Percentiles rank a stretch among this genome's conserved stretches.
Conservation (phyloP, 1,284 basidiomycete species). For the Puccinia triticina region DNA sequence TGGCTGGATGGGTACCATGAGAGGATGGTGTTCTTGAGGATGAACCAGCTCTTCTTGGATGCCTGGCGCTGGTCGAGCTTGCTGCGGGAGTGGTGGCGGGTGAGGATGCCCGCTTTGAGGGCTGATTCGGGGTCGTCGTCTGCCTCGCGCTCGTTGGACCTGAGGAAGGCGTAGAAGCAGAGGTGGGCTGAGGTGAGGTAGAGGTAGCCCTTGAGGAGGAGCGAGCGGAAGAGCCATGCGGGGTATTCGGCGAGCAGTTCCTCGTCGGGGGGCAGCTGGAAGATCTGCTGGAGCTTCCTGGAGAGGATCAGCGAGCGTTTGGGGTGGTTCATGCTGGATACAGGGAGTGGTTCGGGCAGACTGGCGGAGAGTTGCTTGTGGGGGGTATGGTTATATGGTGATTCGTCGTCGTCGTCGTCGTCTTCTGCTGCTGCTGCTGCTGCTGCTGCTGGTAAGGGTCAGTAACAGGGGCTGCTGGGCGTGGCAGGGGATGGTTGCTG, state of each 20-base stretch:
- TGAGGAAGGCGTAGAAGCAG: constrained; percentile 93
- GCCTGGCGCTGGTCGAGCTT: constrained; percentile 72
- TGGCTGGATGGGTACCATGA: constrained; percentile 79
- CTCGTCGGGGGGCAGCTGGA: constrained; percentile 42
- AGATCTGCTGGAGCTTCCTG: constrained; percentile 15
- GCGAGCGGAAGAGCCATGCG: constrained; percentile 58
- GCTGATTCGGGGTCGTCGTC: constrained; percentile 73
- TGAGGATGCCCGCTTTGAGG: constrained; percentile 79
- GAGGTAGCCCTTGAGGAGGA: constrained; percentile 88
- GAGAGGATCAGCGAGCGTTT: not conserved
- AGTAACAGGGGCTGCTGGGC: too few species aligned
- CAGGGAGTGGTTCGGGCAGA: too few species aligned
- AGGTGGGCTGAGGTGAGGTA: constrained; percentile 88
- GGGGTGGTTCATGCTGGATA: not conserved
- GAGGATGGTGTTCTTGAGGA: constrained; percentile 86
- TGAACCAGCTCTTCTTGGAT: constrained; percentile 90
- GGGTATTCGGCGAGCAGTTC: constrained; percentile 55
- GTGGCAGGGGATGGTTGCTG: too few species aligned
- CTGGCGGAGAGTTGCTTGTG: too few species aligned
- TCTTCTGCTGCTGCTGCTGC: too few species aligned
- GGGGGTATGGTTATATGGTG: too few species aligned
- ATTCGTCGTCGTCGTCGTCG: too few species aligned
- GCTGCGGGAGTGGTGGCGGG: constrained; percentile 69
- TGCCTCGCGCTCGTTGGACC: not conserved
- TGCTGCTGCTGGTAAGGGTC: too few species aligned